These are phyloP conservation scores for Pelargonium citronellum DNA, from an alignment of 441 rosid genomes.

Conservation along the genomic window DNA sequence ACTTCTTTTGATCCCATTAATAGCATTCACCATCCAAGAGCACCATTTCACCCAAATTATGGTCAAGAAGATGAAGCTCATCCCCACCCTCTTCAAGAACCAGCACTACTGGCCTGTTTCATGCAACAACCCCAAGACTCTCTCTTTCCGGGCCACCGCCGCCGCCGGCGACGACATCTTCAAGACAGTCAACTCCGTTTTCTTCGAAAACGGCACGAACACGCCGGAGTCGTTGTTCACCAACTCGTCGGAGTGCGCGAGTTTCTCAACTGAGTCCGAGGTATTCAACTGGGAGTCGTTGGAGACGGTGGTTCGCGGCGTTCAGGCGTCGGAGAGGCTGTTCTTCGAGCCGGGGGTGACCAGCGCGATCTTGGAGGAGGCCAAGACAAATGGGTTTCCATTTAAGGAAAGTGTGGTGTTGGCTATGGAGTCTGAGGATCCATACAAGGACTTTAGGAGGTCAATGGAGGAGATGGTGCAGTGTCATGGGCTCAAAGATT, in stretches of 20 bases:
- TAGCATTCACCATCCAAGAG: constrained; percentile 18
- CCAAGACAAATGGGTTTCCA: constrained; percentile 21
- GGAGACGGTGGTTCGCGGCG: constrained; percentile 40
- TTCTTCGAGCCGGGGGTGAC: constrained; percentile 44
- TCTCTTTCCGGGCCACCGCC: constrained; percentile 35
- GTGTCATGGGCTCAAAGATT: background rate
- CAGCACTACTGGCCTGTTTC: constrained; percentile 46
- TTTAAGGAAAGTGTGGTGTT: constrained; percentile 18
- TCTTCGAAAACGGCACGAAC: constrained; percentile 29
- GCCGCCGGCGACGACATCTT: constrained; percentile 31
- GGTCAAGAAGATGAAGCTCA: constrained; percentile 38
- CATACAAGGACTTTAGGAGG: background rate
- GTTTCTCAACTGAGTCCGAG: constrained; percentile 39
- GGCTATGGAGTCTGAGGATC: constrained; percentile 7
- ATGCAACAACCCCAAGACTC: constrained; percentile 53
- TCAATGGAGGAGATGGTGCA: constrained; percentile 3
- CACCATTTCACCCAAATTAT: no score
- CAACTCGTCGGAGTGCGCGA: constrained; percentile 44
- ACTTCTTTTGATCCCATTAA: constrained; percentile 25
- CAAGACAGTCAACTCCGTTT: constrained; percentile 52
- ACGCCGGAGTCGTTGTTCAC: constrained; percentile 61
- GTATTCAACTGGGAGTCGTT: constrained; percentile 19
- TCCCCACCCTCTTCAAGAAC: constrained; percentile 37
- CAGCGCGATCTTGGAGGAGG: constrained; percentile 44
- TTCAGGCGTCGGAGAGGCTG: constrained; percentile 37